Base-by-base conservation (phyloP, 495 filamentous ascomycete species). In the Penicillium alfredii region DNA sequence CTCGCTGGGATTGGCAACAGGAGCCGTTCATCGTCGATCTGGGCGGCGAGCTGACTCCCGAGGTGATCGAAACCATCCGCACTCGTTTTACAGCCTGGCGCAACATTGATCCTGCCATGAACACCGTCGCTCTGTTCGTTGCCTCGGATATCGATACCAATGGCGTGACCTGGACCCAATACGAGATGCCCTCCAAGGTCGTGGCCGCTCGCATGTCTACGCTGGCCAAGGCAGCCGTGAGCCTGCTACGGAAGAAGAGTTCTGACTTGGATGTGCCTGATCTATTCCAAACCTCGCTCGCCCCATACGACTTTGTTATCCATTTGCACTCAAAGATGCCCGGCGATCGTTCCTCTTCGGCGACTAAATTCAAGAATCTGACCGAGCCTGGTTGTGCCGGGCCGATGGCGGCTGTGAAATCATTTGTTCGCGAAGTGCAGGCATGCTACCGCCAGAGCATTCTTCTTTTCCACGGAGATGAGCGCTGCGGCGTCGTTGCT, bases 1-100 rank as follows among this genome's bases (percentile, higher is more conserved):
- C 88, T 1, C 71, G 75, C 14, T 98, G 92, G 88, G 88, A 97
- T 49, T 98, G 92, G 92, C 78, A 85, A 13, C 62, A 72, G 17
- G 80, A 86, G 16, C 84, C 92, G 0, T 69, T 94, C 17, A 72
- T 95, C 22, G 65, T 96, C 15, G 84, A 95, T 53, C 69, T 88
- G 5, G 38, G 57, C 55, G 33, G 65, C 61, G 38, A 78, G 74
- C 15, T 92, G 72, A 77, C 42, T 25, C 54, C 56, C 6, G 38
- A 58, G 26, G 48, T 61, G 11, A 72, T 82, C 1, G 60, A 77
- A 20, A 59, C 58, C 2, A 86, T 89, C 41, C 68, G 68, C 8
- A 83, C 80, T 11, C 77, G 80, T 0, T 79, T 97, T 36, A 72
- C 83, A 21, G 84, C 84, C 1, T 76, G 71, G 72, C 73, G 92